These are phyloP conservation scores for Rosa persica DNA, from an alignment of 306 rosid species.

Conservation along the genomic window DNA sequence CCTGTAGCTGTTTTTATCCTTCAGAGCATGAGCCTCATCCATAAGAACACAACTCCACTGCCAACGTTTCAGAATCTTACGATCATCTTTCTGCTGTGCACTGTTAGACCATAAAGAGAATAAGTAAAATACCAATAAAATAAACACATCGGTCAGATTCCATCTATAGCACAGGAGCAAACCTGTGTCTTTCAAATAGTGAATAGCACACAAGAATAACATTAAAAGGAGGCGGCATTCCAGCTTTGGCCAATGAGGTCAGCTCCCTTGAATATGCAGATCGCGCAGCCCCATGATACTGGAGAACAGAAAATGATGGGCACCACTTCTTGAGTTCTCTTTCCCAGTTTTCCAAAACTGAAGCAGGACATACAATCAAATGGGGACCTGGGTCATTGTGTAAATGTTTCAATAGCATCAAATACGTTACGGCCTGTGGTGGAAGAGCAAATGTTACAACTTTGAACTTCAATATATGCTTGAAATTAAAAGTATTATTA, in stretches of 20 bases:
- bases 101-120: slow-evolving; percentile 51
- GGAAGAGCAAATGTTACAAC: slow-evolving; percentile 30
- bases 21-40: slow-evolving; percentile 99
- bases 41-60: slow-evolving; percentile 95
- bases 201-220: slow-evolving; percentile 98
- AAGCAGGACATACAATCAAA: slow-evolving; percentile 97
- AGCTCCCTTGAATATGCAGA: slow-evolving; percentile 77
- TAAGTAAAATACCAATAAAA: slow-evolving; percentile 21
- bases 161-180: slow-evolving; percentile 15
- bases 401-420: slow-evolving; percentile 74
- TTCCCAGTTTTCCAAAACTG: slow-evolving; percentile 98
- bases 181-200: slow-evolving; percentile 98
- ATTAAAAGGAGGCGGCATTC: slow-evolving; percentile 87
- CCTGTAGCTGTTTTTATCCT: slow-evolving; percentile 90
- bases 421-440: slow-evolving; percentile 84
- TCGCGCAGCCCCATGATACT: slow-evolving; percentile 79
- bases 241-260: slow-evolving; percentile 73
- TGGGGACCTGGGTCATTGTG: slow-evolving; percentile 93
- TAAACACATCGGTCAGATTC: neutral
- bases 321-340: slow-evolving; percentile 95
- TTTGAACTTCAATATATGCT: slow-evolving; percentile 12
- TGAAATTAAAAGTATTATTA: neutral
- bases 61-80: slow-evolving; percentile 89
- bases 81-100: slow-evolving; percentile 96
- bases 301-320: slow-evolving; percentile 81